These are phyloP conservation scores for Colletotrichum tanaceti DNA, from an alignment of 2,329 filamentous ascomycete genomes.

Conservation along the genomic window DNA sequence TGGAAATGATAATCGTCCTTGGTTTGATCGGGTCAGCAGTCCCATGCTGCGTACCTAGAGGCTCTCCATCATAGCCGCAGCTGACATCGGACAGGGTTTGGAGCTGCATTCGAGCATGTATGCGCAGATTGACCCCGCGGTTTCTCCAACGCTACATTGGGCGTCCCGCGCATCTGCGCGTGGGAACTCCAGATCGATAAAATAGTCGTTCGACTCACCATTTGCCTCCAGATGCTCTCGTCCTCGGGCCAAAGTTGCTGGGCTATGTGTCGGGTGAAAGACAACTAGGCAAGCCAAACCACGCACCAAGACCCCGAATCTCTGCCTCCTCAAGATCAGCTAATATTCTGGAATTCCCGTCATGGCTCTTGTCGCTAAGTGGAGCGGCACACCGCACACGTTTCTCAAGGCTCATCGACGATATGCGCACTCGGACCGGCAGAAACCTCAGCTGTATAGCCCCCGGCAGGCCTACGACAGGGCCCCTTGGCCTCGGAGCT, in stretches of 20 bases:
- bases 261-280: too few species aligned
- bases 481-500: constrained; percentile 33
- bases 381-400: neutral
- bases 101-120: constrained; percentile 18
- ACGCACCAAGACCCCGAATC: too few species aligned
- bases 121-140: constrained; percentile 33
- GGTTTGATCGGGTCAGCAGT: too few species aligned
- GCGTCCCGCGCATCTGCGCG: too few species aligned
- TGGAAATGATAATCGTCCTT: too few species aligned
- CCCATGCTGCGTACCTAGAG: neutral
- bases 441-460: neutral
- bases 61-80: neutral
- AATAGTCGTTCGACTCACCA: too few species aligned
- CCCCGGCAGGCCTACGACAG: neutral
- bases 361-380: neutral
- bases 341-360: too few species aligned
- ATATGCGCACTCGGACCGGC: constrained; percentile 1
- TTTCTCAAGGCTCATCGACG: constrained; percentile 12
- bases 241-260: too few species aligned
- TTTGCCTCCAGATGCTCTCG: neutral
- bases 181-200: too few species aligned
- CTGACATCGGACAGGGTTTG: neutral
- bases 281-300: too few species aligned
- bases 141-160: neutral
- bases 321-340: too few species aligned